Evolutionary conservation across 805 yeast genomes (phyloP).

Genomic region (Lipomyces sp.): DNA sequence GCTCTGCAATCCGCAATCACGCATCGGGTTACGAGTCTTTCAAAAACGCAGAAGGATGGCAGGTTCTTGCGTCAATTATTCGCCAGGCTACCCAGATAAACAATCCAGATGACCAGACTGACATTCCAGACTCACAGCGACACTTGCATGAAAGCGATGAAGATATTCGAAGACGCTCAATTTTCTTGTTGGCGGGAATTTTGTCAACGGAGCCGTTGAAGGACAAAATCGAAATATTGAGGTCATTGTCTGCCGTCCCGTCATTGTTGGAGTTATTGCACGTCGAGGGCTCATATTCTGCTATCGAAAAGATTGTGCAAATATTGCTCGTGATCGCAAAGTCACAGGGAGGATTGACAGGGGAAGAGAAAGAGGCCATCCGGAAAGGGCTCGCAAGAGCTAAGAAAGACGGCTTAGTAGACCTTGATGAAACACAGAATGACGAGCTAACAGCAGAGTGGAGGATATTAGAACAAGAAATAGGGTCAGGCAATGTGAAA

Average conservation of each 20-base stretch:
- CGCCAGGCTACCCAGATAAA: constrained; percentile 12
- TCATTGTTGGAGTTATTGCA: constrained; percentile 26
- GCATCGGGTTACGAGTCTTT: constrained; percentile 61
- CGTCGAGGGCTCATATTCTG: constrained; percentile 28
- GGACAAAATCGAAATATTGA: constrained; percentile 29
- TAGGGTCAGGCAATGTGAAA: constrained; percentile 8
- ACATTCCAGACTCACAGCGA: constrained; percentile 16
- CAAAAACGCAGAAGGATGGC: constrained; percentile 66
- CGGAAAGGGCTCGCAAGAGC: constrained; percentile 27
- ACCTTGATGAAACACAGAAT: constrained; percentile 22
- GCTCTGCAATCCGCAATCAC: constrained; percentile 74
- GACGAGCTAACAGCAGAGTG: constrained; percentile 30
- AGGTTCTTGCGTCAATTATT: constrained; percentile 32
- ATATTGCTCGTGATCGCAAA: constrained; percentile 28
- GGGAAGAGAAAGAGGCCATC: constrained; percentile 31
- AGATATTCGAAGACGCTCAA: constrained; percentile 31
- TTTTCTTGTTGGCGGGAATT: constrained; percentile 33
- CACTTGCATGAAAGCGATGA: constrained; percentile 23
- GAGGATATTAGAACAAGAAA: constrained; percentile 25
- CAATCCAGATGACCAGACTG: neutral
- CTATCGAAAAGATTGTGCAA: constrained; percentile 33
- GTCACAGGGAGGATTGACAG: constrained; percentile 29
- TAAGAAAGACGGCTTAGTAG: constrained; percentile 30
- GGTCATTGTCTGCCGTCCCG: constrained; percentile 30
- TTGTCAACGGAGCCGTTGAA: constrained; percentile 33